phyloP scores from a whole-genome alignment of 768 basidiomycete species.

The Filobasidium floriforme region DNA sequence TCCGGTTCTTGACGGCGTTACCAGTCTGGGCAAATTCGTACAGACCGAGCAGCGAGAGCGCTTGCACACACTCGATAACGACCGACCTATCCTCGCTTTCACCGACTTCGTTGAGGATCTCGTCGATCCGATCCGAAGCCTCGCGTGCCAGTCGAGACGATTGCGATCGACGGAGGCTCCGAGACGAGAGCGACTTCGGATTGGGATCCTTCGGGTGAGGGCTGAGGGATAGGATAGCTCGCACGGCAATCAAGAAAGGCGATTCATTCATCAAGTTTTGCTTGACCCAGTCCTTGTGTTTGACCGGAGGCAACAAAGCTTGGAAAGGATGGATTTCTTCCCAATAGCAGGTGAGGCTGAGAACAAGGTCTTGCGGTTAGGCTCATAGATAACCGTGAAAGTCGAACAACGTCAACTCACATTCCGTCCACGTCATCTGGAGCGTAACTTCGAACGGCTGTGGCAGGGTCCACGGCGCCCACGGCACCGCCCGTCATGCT shows the following conservation, averaged over 20 bases:
- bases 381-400: not conserved
- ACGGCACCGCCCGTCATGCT: constrained; percentile 4
- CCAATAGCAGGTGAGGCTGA: constrained; percentile 36
- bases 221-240: constrained; percentile 37
- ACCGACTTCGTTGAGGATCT: constrained; percentile 23
- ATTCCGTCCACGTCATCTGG: constrained; percentile 19
- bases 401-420: not conserved
- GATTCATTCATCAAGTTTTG: constrained; percentile 32
- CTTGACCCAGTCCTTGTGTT: constrained; percentile 23
- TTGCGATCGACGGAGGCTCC: constrained; percentile 27
- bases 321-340: constrained; percentile 43
- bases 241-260: constrained; percentile 39
- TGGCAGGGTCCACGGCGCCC: constrained; percentile 12
- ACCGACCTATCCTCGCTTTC: constrained; percentile 20
- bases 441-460: constrained; percentile 16
- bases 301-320: constrained; percentile 38
- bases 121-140: constrained; percentile 28
- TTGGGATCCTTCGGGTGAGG: constrained; percentile 36
- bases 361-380: not conserved
- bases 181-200: constrained; percentile 34
- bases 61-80: constrained; percentile 38
- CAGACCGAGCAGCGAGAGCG: constrained; percentile 35
- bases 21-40: constrained; percentile 39
- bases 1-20: constrained; percentile 27
- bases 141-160: constrained; percentile 29